Conservation (phyloP, 2,329 filamentous ascomycete genomes). For the Penicillium sp. region DNA sequence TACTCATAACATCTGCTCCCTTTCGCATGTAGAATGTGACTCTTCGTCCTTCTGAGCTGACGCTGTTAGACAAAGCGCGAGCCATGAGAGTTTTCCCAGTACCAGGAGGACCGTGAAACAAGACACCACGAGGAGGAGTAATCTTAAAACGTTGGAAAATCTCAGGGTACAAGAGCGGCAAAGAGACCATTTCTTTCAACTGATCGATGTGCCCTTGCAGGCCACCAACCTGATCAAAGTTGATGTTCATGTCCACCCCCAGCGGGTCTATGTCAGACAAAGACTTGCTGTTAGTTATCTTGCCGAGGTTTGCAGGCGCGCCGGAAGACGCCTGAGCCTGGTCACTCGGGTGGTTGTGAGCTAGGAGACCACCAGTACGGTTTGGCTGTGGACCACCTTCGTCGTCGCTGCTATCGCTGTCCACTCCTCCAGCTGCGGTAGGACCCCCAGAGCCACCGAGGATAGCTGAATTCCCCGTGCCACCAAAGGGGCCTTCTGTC, state of each 20-base stretch:
- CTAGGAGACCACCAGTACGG: slow-evolving; percentile 59
- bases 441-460: slow-evolving; percentile 65
- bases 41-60: slow-evolving; percentile 83
- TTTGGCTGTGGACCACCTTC: slow-evolving; percentile 66
- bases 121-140: slow-evolving; percentile 85
- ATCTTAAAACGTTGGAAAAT: slow-evolving; percentile 89
- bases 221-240: slow-evolving; percentile 91
- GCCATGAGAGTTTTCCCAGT: slow-evolving; percentile 98
- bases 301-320: slow-evolving; percentile 79
- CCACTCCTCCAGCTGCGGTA: slow-evolving; percentile 72
- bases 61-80: slow-evolving; percentile 83
- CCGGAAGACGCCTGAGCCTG: slow-evolving; percentile 54
- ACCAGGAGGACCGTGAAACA: slow-evolving; percentile 95
- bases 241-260: slow-evolving; percentile 86
- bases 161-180: slow-evolving; percentile 91
- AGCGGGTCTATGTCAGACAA: slow-evolving; percentile 91
- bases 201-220: slow-evolving; percentile 92
- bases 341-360: slow-evolving; percentile 55
- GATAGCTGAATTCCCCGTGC: slow-evolving; percentile 66
- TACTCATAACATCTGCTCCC: slow-evolving; percentile 93
- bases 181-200: slow-evolving; percentile 96
- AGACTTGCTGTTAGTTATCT: slow-evolving; percentile 86
- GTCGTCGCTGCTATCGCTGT: slow-evolving; percentile 96
- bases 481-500: slow-evolving; percentile 88
- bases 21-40: slow-evolving; percentile 99